Base-by-base conservation (phyloP, 1,284 basidiomycete species). In the Prillingera fragicola region DNA sequence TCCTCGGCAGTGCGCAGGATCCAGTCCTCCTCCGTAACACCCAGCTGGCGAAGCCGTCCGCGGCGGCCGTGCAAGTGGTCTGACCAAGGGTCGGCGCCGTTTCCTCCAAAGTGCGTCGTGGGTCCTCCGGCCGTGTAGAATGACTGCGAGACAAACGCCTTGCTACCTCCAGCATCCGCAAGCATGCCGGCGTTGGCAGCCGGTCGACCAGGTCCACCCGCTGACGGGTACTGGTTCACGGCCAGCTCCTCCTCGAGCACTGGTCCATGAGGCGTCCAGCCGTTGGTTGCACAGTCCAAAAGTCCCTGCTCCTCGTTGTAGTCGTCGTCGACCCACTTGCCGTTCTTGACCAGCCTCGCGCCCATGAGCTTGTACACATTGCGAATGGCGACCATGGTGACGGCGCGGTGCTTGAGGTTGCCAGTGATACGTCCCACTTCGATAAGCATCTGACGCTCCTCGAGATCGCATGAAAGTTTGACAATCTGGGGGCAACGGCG, bases 311-410 rank as follows among this genome's bases (percentile, higher is more conserved):
- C 84, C 72, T 95, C 89, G 71, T 90, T 89, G 71, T 98, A 98
- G 73, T 98, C 94, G 64, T 98, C 94, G 15, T 81, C 78, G 3
- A 97, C 83, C 80, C 87, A 89, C 60, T 81, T 79, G 3, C 92
- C 94, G 39, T 88, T 82, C 51, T 85, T 74, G 41, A 98, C 76
- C 75, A 86, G 86, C 59, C 89, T 87, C 5, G 89, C 83, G 12
- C 95, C 94, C 74, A 96, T 87, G 5, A 91, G 75, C 72, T 96
- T 96, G 78, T 82, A 98, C 7, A 89, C 87, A 59, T 91, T 96
- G 35, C 90, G 78, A 25, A 89, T 88, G 9, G 89, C 85, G 41
- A 97, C 82, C 57, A 97, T 82, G 4, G 92, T 97, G 38, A 97
- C 91, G 61, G 86, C 90, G 36, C 94, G 78, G 44, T 87, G 89